A percentile compares a stretch with the other conserved stretches of the same genome.
Conservation (phyloP, 768 basidiomycete species). For the Tylopilus cervinicoccineus region DNA sequence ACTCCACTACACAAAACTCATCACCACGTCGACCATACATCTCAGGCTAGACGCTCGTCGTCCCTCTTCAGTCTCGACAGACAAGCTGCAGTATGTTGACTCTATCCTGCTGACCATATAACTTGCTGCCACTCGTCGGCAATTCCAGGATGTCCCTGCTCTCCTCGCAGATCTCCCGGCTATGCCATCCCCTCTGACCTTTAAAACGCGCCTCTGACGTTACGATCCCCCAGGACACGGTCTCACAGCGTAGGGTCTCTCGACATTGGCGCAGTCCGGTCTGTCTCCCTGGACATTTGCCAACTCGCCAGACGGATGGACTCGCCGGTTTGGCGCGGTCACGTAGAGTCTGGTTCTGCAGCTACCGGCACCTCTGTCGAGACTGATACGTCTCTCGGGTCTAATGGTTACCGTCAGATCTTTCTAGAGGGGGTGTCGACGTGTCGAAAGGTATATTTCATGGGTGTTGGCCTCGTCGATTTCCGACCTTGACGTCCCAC, state of each 20-base stretch:
- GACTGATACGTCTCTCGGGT: neutral
- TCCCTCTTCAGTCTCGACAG: constrained; percentile 1
- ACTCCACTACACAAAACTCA: constrained; percentile 8
- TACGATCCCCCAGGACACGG: constrained; percentile 46
- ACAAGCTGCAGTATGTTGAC: constrained; percentile 8
- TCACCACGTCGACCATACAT: neutral
- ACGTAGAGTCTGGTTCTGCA: constrained; percentile 51
- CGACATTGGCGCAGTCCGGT: constrained; percentile 48
- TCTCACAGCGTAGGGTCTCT: constrained; percentile 47
- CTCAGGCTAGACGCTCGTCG: neutral
- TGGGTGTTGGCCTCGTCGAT: constrained; percentile 34
- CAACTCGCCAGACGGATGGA: constrained; percentile 49
- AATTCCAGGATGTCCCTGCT: constrained; percentile 17
- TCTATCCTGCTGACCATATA: neutral
- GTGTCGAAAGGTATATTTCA: constrained; percentile 26
- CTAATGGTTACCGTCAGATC: neutral
- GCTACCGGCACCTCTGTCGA: constrained; percentile 37
- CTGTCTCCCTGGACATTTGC: constrained; percentile 49
- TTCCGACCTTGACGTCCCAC: too few relatives aligned
- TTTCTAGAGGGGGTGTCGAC: constrained; percentile 34
- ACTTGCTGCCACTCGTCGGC: constrained; percentile 13
- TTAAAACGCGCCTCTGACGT: too few relatives aligned
- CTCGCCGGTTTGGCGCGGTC: constrained; percentile 61
- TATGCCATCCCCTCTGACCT: constrained; percentile 14
- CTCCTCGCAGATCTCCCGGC: constrained; percentile 8